Evolutionary conservation across 768 basidiomycete species (phyloP), one percentile per base, ranked within the genome.

Genomic region (Leccinum truebloodii): DNA sequence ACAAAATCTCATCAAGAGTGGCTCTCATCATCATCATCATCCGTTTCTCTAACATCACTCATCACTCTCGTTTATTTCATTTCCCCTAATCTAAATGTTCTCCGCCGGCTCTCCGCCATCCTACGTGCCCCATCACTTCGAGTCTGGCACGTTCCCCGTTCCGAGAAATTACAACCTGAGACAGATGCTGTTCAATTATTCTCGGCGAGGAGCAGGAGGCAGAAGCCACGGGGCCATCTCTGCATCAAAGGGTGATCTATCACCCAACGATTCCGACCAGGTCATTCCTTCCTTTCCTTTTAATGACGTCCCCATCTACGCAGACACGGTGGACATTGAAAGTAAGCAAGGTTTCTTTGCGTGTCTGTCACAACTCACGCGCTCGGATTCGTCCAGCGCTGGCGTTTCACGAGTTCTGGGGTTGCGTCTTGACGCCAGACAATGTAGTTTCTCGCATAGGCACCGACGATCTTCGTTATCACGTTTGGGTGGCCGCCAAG

Each of bases 311-410:
- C 65, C 64, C 51, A 52, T 73, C 16, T 75, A 64, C 24, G 79
- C 77, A 7, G 73, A 81, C 58, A 81, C 80, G 6, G 64, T 79
- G 14, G 70, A 84, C 63, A 76, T 80, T 30, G 68, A 77, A 67
- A 72, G 83, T 83, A 69, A 20, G 44, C 44, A 46, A 22, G 10
- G 2, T 46, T 46, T 46, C n/a, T 34, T 9, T 37, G 24, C 30
- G 35, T 10, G 34, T 49, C 5, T 37, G 16, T 37, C 44, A 20
- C 12, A 3, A 22, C 44, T 58, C 49, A 62, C 49, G 26, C 28
- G 3, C 22, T 60, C 7, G 6, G 6, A 50, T 49, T 55, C 18
- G 37, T 51, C 12, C 60, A 75, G 76, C 69, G 60, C 62, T 79
- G 62, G 69, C 70, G 60, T 71, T 74, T 62, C 71, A 74, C 41